These are phyloP conservation scores for Escovopsis sp. DNA, from an alignment of 2,329 filamentous ascomycete genomes.

Conservation along the genomic window DNA sequence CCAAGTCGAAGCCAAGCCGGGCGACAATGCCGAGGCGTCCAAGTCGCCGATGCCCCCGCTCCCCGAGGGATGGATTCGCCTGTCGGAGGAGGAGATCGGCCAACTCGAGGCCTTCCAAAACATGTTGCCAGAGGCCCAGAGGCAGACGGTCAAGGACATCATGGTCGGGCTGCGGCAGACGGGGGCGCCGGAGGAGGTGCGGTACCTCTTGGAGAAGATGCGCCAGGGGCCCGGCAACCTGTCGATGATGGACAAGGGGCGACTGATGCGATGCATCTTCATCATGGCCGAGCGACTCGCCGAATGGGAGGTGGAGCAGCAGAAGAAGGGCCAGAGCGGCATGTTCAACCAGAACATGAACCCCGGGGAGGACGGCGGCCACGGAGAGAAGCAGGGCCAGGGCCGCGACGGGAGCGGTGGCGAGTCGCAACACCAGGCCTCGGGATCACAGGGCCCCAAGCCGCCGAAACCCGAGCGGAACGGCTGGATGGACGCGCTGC, in stretches of 20 bases:
- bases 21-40: slow-evolving; percentile 10
- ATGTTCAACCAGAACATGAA: slow-evolving; percentile 12
- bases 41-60: slow-evolving; percentile 19
- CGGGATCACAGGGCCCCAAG: slow-evolving; percentile 21
- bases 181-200: slow-evolving; percentile 56
- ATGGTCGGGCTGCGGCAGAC: slow-evolving; percentile 49
- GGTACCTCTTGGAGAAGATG: slow-evolving; percentile 40
- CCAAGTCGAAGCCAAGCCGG: background rate
- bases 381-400: slow-evolving; percentile 6
- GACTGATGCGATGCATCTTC: slow-evolving; percentile 22
- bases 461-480: slow-evolving; percentile 19
- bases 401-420: slow-evolving; percentile 7
- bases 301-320: slow-evolving; percentile 13
- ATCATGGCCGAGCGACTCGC: slow-evolving; percentile 22
- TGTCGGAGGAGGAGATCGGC: slow-evolving; percentile 31
- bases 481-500: slow-evolving; percentile 20
- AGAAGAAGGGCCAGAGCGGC: slow-evolving; percentile 7
- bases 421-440: slow-evolving; percentile 12
- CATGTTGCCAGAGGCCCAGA: slow-evolving; percentile 48
- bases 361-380: slow-evolving; percentile 9
- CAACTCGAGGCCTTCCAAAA: slow-evolving; percentile 46
- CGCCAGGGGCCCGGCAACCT: slow-evolving; percentile 40
- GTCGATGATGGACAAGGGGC: slow-evolving; percentile 23
- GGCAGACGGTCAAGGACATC: slow-evolving; percentile 41
- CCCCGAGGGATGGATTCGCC: slow-evolving; percentile 31